phyloP scores from a whole-genome alignment of 129 eudicot genomes.

The Logfia minima region DNA sequence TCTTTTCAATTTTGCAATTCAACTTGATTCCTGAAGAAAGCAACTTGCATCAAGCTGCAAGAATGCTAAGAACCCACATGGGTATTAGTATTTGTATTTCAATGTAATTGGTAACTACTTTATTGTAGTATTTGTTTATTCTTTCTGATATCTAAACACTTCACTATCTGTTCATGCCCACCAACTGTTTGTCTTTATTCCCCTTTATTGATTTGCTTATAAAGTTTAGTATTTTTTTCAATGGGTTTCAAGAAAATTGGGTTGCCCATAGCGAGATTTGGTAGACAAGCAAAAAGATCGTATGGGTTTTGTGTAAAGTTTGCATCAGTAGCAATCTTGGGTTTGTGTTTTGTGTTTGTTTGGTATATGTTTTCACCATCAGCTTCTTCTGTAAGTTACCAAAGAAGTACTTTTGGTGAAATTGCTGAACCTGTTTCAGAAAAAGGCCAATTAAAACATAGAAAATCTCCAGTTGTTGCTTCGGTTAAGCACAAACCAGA shows the following conservation, averaged over 20 bases:
- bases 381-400: constrained; percentile 60
- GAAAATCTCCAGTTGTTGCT: constrained; percentile 23
- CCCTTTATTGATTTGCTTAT: constrained; percentile 8
- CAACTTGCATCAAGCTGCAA: constrained; percentile 24
- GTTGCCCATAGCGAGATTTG: constrained; percentile 70
- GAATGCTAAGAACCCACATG: constrained; percentile 11
- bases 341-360: constrained; percentile 78
- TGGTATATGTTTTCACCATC: constrained; percentile 88
- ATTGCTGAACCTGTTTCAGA: constrained; percentile 61
- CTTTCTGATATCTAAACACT: constrained; percentile 32
- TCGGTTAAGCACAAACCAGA: constrained; percentile 30
- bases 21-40: not conserved
- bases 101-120: constrained; percentile 25
- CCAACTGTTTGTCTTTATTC: constrained; percentile 16
- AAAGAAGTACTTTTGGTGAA: constrained; percentile 87
- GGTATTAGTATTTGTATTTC: constrained; percentile 17
- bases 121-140: not conserved
- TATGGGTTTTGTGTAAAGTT: constrained; percentile 71
- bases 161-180: constrained; percentile 30
- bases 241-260: constrained; percentile 40
- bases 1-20: not conserved
- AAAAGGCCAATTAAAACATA: constrained; percentile 25
- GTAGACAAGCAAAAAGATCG: constrained; percentile 69
- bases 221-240: not conserved
- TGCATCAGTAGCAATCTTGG: constrained; percentile 67